These are phyloP conservation scores for Coleophoma cylindrospora DNA, from an alignment of 2,329 filamentous ascomycete genomes.

Conservation along the genomic window DNA sequence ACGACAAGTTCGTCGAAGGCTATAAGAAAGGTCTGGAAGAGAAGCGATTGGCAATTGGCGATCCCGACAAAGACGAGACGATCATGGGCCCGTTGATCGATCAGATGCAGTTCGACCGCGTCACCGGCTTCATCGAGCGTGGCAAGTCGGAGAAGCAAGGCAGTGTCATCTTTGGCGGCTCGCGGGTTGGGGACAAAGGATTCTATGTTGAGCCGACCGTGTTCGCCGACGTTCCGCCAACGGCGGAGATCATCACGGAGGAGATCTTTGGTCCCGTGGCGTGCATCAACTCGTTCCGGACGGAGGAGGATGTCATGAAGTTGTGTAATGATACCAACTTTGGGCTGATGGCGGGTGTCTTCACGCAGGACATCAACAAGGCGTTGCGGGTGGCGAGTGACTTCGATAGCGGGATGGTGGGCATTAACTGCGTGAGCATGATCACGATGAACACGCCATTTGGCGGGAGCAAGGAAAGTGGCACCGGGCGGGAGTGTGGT, in stretches of 20 bases:
- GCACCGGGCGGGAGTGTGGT: constrained; percentile 29
- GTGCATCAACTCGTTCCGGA: constrained; percentile 51
- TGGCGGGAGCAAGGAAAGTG: constrained; percentile 19
- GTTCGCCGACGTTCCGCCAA: constrained; percentile 34
- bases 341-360: constrained; percentile 47
- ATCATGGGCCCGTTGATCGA: constrained; percentile 54
- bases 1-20: constrained; percentile 52
- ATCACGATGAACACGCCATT: constrained; percentile 15
- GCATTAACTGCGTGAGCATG: constrained; percentile 37
- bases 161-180: constrained; percentile 18
- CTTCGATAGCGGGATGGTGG: constrained; percentile 49
- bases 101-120: constrained; percentile 18
- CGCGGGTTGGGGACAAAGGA: constrained; percentile 7
- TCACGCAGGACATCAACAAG: constrained; percentile 41
- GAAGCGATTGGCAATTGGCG: constrained; percentile 50
- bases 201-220: constrained; percentile 18
- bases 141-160: constrained; percentile 9
- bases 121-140: constrained; percentile 13
- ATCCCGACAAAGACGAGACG: constrained; percentile 52
- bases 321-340: constrained; percentile 52
- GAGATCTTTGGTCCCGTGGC: constrained; percentile 57
- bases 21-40: constrained; percentile 56
- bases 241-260: constrained; percentile 11
- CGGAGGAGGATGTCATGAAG: constrained; percentile 47
- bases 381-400: constrained; percentile 33